Base-by-base conservation (phyloP, 345 rosid genomes). In the Salix koriyanagi region DNA sequence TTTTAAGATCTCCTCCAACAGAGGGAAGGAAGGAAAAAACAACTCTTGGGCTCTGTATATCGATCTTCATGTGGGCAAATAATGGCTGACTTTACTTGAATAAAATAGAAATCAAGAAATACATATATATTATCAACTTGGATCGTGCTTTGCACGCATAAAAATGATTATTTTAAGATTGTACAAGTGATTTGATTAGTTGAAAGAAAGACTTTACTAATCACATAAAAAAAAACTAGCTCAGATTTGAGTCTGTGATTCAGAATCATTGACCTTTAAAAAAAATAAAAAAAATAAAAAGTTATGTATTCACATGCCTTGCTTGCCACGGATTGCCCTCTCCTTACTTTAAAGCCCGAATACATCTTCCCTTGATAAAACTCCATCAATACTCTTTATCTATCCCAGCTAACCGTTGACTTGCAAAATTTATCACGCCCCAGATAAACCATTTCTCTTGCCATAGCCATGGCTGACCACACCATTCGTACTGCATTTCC, bases 331-430 rank as follows among this genome's bases (percentile, higher is more conserved):
- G 44, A 41, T 67, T 62, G 39, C 28, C 67, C 41, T 68, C 46
- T 58, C 69, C 48, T 78, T 46, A 44, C 71, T 82, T 78, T 14
- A 0, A 77, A 75, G 39, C 50, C 71, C 67, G 48, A 56, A 77
- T 70, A 25, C 60, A 64, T 46, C 77, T 54, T 74, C 64, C 48
- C 21, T 62, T 64, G 3, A 62, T 70, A 75, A 70, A 73, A 75
- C 86, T 83, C 75, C 73, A 78, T 79, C 70, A 61, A 36, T 4
- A 26, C n/a, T 67, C 64, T 39, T 77, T 75, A 61, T 41, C 70
- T 77, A 37, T 25, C 41, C 69, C 79, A 54, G 74, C 73, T 62
- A 15, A 65, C 23, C 77, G 87, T 89, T 89, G 92, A 87, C 92
- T 83, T 87, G 85, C 13, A 6, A 13, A n/a, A 72, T 54, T 13